These are phyloP conservation scores for Grosmannia huntii DNA, from an alignment of 2,329 filamentous ascomycete genomes.

Conservation along the genomic window DNA sequence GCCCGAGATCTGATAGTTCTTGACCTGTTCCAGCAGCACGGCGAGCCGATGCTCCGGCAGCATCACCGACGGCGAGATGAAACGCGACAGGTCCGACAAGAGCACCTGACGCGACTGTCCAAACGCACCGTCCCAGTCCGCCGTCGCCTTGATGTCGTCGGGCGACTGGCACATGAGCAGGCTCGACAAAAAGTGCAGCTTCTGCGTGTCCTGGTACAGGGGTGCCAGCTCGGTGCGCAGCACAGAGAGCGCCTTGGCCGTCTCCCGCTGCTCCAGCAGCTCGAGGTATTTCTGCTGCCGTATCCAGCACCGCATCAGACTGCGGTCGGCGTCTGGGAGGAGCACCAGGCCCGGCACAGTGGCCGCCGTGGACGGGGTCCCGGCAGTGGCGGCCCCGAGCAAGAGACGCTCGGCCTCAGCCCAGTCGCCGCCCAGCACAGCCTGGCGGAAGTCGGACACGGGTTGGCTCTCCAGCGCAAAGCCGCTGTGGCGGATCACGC, in stretches of 20 bases:
- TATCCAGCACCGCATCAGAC: conserved; percentile 76
- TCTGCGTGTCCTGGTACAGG: conserved; percentile 62
- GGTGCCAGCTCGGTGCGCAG: conserved; percentile 80
- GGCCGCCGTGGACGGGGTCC: background rate
- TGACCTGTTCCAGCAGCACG: conserved; percentile 68
- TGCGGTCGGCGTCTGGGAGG: conserved; percentile 59
- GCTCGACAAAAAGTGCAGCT: conserved; percentile 74
- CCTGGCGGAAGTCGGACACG: conserved; percentile 72
- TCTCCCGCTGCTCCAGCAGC: conserved; percentile 64
- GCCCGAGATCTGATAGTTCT: conserved; percentile 66
- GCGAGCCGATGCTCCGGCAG: conserved; percentile 84
- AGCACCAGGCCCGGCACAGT: conserved; percentile 49
- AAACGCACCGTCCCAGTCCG: conserved; percentile 72
- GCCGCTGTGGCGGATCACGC: conserved; percentile 69
- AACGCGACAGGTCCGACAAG: conserved; percentile 75
- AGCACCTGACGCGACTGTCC: conserved; percentile 62
- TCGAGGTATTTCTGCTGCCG: conserved; percentile 93
- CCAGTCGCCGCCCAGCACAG: conserved; percentile 75
- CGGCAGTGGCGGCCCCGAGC: conserved; percentile 32
- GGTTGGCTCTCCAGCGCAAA: conserved; percentile 75
- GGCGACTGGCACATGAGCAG: conserved; percentile 78
- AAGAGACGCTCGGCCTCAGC: conserved; percentile 71
- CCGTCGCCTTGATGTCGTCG: conserved; percentile 63
- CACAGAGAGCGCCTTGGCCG: conserved; percentile 64
- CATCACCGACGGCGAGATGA: conserved; percentile 93